Evolutionary conservation across 257 asterid genomes (phyloP), one percentile per base, ranked within the genome.

Genomic region (Ophiorrhiza pumila): DNA sequence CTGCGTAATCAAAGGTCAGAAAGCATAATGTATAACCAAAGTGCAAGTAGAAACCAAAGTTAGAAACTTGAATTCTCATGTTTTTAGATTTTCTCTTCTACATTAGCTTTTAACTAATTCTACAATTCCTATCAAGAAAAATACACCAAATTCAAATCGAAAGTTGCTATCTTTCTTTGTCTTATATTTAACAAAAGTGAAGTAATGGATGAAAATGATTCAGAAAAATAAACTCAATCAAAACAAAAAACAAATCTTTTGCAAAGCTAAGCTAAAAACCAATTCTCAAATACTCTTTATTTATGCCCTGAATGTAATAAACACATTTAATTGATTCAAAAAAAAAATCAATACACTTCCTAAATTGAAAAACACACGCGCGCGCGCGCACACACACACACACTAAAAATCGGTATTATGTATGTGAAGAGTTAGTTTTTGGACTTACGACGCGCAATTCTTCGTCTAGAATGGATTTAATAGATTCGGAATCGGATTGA

Each of bases 361-460:
- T n/a, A n/a, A 32, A 32, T 15, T 8, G 15, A 4, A 4, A 23
- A 0, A 62, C 46, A 62, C 17, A 18, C 8, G 7, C n/a, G 32
- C n/a, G n/a, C n/a, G n/a, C n/a, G n/a, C n/a, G n/a, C n/a, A n/a
- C n/a, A n/a, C n/a, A n/a, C n/a, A n/a, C n/a, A n/a, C n/a, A n/a
- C n/a, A n/a, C n/a, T n/a, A n/a, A n/a, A n/a, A n/a, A n/a, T n/a
- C n/a, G n/a, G n/a, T n/a, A n/a, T n/a, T n/a, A n/a, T n/a, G n/a
- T n/a, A n/a, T n/a, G 29, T 23, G 4, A 53, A 53, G 14, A 22
- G 31, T 17, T 3, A n/a, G 6, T 69, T 53, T 20, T 46, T 0
- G 4, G 61, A 84, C 99, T 77, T 84, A 92, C 99, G 60, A 95
- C 75, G 80, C 77, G 84, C 82, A 95, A 76, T 75, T 95, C 98